phyloP scores from a whole-genome alignment of 2,329 filamentous ascomycete genomes.

The Aspergillus uvarum region DNA sequence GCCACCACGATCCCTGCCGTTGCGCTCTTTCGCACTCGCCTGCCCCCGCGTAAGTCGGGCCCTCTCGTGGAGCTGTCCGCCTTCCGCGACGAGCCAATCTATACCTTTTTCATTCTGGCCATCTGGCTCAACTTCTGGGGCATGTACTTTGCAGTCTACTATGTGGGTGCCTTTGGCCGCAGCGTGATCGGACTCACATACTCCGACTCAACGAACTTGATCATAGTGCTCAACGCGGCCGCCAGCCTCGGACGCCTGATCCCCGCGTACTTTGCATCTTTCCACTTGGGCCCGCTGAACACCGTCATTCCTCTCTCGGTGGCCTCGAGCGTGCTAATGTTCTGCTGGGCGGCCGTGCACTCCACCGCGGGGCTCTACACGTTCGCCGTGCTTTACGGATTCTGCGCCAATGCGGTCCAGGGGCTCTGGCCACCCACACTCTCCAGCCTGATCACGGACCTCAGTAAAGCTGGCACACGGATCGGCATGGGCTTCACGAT shows the following conservation, averaged over 20 bases:
- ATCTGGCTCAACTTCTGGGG: slow-evolving; percentile 22
- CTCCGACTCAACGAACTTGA: slow-evolving; percentile 3
- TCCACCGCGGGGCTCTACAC: background rate
- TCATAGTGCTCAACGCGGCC: background rate
- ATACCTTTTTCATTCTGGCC: slow-evolving; percentile 30
- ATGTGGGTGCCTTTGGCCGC: background rate
- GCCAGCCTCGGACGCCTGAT: background rate
- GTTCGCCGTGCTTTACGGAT: slow-evolving; percentile 1
- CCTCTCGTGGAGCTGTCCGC: slow-evolving; percentile 13
- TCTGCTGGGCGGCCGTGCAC: slow-evolving; percentile 2
- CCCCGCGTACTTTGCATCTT: slow-evolving; percentile 1
- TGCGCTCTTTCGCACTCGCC: slow-evolving; percentile 9
- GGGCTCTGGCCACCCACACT: slow-evolving; percentile 15
- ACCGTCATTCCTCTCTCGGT: background rate
- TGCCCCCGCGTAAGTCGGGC: slow-evolving; percentile 9
- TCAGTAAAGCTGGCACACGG: slow-evolving; percentile 14
- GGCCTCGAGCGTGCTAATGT: background rate
- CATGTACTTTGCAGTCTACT: slow-evolving; percentile 10
- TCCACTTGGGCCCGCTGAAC: slow-evolving; percentile 1
- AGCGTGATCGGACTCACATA: slow-evolving; percentile 1
- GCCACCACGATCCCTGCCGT: slow-evolving; percentile 12
- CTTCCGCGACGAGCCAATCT: slow-evolving; percentile 46
- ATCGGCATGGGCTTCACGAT: slow-evolving; percentile 45
- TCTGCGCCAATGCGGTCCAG: slow-evolving; percentile 2
- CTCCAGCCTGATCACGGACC: slow-evolving; percentile 14